These are phyloP conservation scores for Arthrobotrys musiformis DNA, from an alignment of 2,329 filamentous ascomycete genomes.

Conservation along the genomic window DNA sequence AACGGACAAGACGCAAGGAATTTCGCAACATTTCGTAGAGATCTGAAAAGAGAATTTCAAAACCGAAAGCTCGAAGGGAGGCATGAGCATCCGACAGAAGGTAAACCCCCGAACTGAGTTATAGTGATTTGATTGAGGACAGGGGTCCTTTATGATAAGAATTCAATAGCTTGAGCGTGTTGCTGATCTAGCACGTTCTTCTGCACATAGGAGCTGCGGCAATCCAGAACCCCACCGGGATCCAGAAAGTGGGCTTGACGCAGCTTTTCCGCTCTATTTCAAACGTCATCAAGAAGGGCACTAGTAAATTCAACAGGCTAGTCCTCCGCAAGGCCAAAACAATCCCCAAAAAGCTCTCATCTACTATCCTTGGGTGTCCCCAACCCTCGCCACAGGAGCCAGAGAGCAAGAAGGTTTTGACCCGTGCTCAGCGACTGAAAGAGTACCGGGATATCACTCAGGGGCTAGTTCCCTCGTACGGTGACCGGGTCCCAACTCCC, in stretches of 20 bases:
- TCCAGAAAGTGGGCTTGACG: conserved; percentile 43
- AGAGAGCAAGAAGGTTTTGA: conserved; percentile 4
- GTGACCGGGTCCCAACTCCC: conserved; percentile 36
- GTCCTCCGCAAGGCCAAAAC: conserved; percentile 28
- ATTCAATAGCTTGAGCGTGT: conserved; percentile 26
- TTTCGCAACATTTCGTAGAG: conserved; percentile 25
- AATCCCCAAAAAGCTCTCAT: conserved; percentile 38
- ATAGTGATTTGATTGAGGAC: not conserved
- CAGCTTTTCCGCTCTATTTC: conserved; percentile 36
- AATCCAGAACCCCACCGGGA: conserved; percentile 17
- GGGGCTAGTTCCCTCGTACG: conserved; percentile 15
- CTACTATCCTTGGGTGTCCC: conserved; percentile 24
- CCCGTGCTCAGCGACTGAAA: conserved; percentile 21
- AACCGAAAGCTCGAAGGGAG: conserved; percentile 32
- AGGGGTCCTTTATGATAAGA: not conserved
- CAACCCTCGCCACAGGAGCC: not conserved
- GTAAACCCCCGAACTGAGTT: conserved; percentile 22
- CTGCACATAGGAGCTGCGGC: conserved; percentile 39
- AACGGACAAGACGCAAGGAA: conserved; percentile 37
- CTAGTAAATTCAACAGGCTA: conserved; percentile 29
- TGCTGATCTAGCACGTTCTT: conserved; percentile 21
- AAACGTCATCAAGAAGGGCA: not conserved
- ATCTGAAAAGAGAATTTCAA: conserved; percentile 33
- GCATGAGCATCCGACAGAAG: conserved; percentile 50
- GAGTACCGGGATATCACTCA: conserved; percentile 23